A percentile compares a stretch with the other conserved stretches of the same genome.
Evolutionary conservation across 139 green algal genomes (phyloP).

Genomic region (Mesotaenium endlicherianum): DNA sequence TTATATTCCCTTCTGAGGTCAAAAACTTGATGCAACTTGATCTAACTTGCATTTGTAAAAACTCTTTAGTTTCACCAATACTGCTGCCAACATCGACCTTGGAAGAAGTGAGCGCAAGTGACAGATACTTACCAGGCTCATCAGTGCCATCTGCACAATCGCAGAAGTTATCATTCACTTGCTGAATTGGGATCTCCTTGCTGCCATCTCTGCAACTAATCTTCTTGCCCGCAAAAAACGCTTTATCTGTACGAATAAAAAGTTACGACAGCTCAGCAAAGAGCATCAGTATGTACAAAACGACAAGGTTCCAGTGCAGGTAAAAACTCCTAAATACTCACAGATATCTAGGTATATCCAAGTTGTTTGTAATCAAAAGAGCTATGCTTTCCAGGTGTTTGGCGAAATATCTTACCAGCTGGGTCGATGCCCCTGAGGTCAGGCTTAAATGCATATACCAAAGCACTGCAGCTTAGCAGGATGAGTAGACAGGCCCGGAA

Average conservation of each 20-base stretch:
- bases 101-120: not conserved
- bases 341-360: no score
- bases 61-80: not conserved
- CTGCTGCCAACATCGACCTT: not conserved
- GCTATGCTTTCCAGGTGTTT: no score
- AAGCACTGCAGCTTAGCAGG: no score
- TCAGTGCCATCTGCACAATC: conserved; percentile 92
- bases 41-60: not conserved
- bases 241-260: conserved; percentile 18
- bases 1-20: not conserved
- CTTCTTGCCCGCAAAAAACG: conserved; percentile 4
- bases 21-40: not conserved
- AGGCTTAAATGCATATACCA: no score
- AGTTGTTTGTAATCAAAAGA: no score
- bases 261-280: not conserved
- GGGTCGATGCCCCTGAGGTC: no score
- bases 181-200: conserved; percentile 54
- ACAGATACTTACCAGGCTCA: conserved; percentile 74
- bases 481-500: no score
- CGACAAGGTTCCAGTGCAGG: no score
- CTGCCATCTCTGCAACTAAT: conserved; percentile 24
- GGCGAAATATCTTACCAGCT: no score
- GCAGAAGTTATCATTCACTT: conserved; percentile 93
- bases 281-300: no score
- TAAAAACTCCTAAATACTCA: no score